Evolutionary conservation across 495 filamentous ascomycete genomes (phyloP), one percentile per base, ranked within the genome.

Genomic region (Pseudoneurospora amorphoporcata): DNA sequence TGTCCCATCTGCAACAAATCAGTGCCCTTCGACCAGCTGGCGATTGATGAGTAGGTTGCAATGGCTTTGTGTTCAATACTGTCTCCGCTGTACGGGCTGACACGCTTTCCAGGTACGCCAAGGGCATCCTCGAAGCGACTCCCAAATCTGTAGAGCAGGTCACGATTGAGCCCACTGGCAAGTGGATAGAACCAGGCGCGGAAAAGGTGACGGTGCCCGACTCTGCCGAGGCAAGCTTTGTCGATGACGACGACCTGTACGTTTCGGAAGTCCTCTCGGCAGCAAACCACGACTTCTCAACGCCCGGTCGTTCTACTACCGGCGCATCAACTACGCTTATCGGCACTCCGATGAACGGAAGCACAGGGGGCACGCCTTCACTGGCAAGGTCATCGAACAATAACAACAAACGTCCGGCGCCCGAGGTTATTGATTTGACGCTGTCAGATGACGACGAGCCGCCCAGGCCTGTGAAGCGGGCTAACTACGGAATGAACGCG

Each of bases 1-100:
- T 99, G 95, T 76, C 95, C 95, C 8, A 90, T 97, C 37, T 99
- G 95, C 82, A 93, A 90, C 78, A 96, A 97, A 75, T 82, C 88
- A 0, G 89, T 93, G 9, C 88, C 88, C 9, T 99, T 94, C 77
- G 91, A 94, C 58, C 89, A 87, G 39, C 79, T 99, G 40, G 92
- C 92, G 39, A 88, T 97, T 53, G 95, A 99, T 76, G 91, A 95
- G 90, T 95, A 82, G 84, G 91, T 83, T 7, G 39, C 53, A 19
- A 35, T 39, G 23, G 39, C 68, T 10, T 71, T 23, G 47, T 58
- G 19, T 14, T 14, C 29, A 37, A 16, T 35, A 35, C 7, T 6
- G 14, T 65, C 29, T 35, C 14, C 3, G 29, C 14, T 8, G 53
- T 37, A 65, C 53, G 35, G 29, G 53, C 53, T 65, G 29, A 65